Percentiles rank a stretch among this genome's conserved stretches.
phyloP scores from a whole-genome alignment of 768 basidiomycete species.

The Galerina marginata region DNA sequence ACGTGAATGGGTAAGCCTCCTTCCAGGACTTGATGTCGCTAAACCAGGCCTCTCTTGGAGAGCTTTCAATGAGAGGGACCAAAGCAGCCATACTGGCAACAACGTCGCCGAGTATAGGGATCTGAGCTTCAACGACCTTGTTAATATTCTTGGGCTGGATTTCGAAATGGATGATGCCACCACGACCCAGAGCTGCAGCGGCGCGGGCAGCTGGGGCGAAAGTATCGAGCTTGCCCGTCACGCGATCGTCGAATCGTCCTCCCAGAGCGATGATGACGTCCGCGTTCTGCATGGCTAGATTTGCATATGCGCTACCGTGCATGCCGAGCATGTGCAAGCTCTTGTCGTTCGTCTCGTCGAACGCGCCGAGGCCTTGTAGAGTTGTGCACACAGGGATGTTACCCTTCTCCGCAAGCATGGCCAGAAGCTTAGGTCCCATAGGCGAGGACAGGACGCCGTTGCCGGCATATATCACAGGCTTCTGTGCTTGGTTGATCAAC shows the following conservation, averaged over 20 bases:
- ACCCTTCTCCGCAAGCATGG: constrained; percentile 77
- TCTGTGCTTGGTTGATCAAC: constrained; percentile 90
- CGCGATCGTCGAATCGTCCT: constrained; percentile 96
- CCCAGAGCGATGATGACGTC: constrained; percentile 98
- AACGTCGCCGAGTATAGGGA: constrained; percentile 95
- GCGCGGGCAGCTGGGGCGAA: constrained; percentile 92
- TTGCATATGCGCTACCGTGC: constrained; percentile 98
- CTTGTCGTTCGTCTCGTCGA: constrained; percentile 86
- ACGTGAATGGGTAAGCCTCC: constrained; percentile 88
- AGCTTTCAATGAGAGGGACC: constrained; percentile 74
- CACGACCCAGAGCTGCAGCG: constrained; percentile 84
- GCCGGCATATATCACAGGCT: constrained; percentile 92
- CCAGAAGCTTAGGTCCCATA: constrained; percentile 82
- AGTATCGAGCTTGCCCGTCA: constrained; percentile 86
- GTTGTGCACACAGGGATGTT: constrained; percentile 99
- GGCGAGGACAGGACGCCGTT: constrained; percentile 86
- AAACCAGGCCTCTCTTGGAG: constrained; percentile 83
- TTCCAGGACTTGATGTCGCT: constrained; percentile 86
- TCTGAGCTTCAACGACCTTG: constrained; percentile 95
- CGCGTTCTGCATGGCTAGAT: constrained; percentile 96
- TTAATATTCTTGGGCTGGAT: constrained; percentile 99
- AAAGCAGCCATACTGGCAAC: constrained; percentile 80
- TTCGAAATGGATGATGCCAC: constrained; percentile 99
- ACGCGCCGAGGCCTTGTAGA: constrained; percentile 93
- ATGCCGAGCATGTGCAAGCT: constrained; percentile 98